Conservation (phyloP, 768 basidiomycete genomes). For the Pleurotus cornucopiae region DNA sequence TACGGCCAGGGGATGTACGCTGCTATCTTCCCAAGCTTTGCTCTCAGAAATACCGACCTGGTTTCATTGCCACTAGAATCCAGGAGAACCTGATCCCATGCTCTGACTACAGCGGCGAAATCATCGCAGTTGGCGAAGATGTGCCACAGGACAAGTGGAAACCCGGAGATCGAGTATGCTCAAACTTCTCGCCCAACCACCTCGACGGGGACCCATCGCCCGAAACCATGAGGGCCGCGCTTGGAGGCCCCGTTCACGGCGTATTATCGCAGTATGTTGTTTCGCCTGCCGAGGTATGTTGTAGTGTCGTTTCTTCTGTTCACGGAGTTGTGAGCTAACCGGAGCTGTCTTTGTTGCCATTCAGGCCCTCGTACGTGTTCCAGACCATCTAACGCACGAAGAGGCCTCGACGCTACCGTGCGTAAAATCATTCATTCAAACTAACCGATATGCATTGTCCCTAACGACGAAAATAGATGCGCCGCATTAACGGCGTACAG, state of each 20-base stretch:
- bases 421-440: conserved; percentile 12
- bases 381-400: conserved; percentile 54
- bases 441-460: background rate
- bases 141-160: conserved; percentile 36
- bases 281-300: conserved; percentile 38
- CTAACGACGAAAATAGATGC: conserved; percentile 29
- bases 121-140: conserved; percentile 40
- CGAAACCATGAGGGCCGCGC: conserved; percentile 24
- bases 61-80: conserved; percentile 4
- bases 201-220: conserved; percentile 37
- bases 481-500: conserved; percentile 66
- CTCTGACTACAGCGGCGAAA: conserved; percentile 58
- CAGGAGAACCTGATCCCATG: conserved; percentile 27
- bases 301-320: too few species aligned
- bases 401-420: conserved; percentile 64
- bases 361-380: conserved; percentile 46
- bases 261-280: conserved; percentile 50
- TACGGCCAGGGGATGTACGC: conserved; percentile 28
- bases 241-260: conserved; percentile 48
- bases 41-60: background rate
- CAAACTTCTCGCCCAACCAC: conserved; percentile 48
- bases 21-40: background rate
- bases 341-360: too few species aligned
- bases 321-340: too few species aligned
- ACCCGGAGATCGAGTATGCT: conserved; percentile 49